Evolutionary conservation across 208 protist genomes (phyloP).

Genomic region (Trypanosoma vivax): DNA sequence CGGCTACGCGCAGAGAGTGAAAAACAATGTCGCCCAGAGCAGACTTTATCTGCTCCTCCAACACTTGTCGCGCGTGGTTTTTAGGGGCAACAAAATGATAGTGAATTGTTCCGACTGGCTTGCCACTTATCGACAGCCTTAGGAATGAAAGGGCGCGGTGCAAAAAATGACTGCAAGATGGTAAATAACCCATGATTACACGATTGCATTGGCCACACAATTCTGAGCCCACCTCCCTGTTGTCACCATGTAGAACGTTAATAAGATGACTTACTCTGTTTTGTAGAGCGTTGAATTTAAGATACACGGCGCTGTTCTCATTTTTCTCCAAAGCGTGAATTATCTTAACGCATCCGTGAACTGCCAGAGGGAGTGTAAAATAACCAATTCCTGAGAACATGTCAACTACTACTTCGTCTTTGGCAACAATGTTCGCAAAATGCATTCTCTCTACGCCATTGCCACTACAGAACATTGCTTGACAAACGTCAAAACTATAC

Average conservation of each 20-base stretch:
- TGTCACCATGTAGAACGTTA: constrained; percentile 74
- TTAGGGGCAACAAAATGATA: constrained; percentile 86
- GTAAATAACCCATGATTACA: constrained; percentile 90
- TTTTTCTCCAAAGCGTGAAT: constrained; percentile 90
- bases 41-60: constrained; percentile 31
- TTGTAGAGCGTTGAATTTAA: constrained; percentile 71
- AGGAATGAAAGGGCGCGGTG: constrained; percentile 73
- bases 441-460: constrained; percentile 91
- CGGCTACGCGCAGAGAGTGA: constrained; percentile 5
- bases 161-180: constrained; percentile 70
- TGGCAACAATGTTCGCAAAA: constrained; percentile 52
- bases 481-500: constrained; percentile 82
- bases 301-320: constrained; percentile 57
- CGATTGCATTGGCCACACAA: constrained; percentile 74
- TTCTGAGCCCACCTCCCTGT: constrained; percentile 61
- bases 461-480: constrained; percentile 90
- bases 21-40: constrained; percentile 43
- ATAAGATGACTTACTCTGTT: constrained; percentile 74
- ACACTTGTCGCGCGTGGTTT: constrained; percentile 17
- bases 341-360: constrained; percentile 42
- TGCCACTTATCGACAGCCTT: constrained; percentile 15
- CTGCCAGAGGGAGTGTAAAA: constrained; percentile 83
- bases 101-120: constrained; percentile 56
- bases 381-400: constrained; percentile 93
- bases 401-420: constrained; percentile 83